phyloP scores from a whole-genome alignment of 75 land plant genomes.

The Chamaecyparis obtusa region DNA sequence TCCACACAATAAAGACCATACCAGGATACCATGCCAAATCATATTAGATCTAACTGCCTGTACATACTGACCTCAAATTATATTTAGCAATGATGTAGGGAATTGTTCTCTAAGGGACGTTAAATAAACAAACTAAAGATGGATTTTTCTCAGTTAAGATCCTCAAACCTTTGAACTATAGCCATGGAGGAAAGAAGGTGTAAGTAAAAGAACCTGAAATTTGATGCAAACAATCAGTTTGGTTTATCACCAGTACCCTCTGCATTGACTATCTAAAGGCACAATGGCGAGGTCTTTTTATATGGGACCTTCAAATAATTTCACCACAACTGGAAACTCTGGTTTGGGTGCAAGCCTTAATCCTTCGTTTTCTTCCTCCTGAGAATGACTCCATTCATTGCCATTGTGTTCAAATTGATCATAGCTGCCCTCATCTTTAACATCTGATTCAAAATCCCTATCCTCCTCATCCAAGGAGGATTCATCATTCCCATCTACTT shows the following conservation, averaged over 20 bases:
- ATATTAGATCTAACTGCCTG: background rate
- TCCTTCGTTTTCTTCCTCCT: constrained; percentile 12
- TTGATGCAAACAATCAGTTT: background rate
- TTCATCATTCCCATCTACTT: background rate
- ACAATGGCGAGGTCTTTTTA: constrained; percentile 1
- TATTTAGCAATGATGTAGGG: background rate
- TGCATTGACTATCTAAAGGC: background rate
- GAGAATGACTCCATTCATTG: background rate
- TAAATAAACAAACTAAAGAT: background rate
- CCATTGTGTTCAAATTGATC: constrained; percentile 4
- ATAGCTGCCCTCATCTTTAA: constrained; percentile 14
- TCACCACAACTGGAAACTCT: background rate
- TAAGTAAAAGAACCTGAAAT: background rate
- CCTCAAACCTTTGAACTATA: background rate
- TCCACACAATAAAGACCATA: background rate
- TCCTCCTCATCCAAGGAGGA: constrained; percentile 16
- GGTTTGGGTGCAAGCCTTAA: constrained; percentile 9
- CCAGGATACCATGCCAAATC: background rate
- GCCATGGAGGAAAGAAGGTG: background rate
- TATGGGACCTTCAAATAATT: constrained; percentile 5
- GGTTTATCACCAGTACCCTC: background rate
- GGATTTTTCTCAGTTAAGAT: background rate
- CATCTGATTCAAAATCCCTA: constrained; percentile 19
- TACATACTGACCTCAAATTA: background rate
- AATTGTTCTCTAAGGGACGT: background rate